Percentiles rank a stretch among this genome's conserved stretches.
Conservation (phyloP, 2,329 filamentous ascomycete genomes). For the Diaporthe capsici region DNA sequence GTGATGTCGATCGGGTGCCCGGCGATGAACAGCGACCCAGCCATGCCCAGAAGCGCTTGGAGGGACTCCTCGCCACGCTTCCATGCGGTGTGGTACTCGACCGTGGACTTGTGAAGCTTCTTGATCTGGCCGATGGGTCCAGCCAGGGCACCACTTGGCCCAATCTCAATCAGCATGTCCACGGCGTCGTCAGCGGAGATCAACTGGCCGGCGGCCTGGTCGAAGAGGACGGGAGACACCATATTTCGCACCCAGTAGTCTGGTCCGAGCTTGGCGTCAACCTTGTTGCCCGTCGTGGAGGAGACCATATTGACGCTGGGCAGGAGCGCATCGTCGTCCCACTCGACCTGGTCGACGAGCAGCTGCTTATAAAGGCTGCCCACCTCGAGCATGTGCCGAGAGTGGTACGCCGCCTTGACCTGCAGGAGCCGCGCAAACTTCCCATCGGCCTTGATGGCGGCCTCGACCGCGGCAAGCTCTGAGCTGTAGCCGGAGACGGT, state of each 20-base stretch:
- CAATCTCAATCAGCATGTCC: constrained; percentile 51
- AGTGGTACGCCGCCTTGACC: constrained; percentile 56
- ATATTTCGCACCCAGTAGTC: constrained; percentile 47
- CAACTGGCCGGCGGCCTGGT: constrained; percentile 39
- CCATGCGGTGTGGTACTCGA: constrained; percentile 18
- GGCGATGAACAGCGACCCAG: constrained; percentile 3
- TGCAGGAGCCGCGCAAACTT: constrained; percentile 50
- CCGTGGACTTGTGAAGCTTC: constrained; percentile 17
- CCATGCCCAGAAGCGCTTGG: constrained; percentile 26
- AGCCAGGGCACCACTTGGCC: constrained; percentile 57
- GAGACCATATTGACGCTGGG: too few relatives aligned
- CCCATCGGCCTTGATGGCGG: constrained; percentile 40
- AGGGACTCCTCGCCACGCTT: constrained; percentile 26
- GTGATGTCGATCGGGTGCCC: too few relatives aligned
- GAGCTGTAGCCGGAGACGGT: constrained; percentile 50
- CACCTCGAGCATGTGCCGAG: constrained; percentile 46
- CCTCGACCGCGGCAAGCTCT: too few relatives aligned
- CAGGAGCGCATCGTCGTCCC: too few relatives aligned
- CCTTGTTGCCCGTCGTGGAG: too few relatives aligned
- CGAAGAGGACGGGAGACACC: constrained; percentile 46
- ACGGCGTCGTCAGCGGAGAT: constrained; percentile 1
- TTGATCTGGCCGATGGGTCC: constrained; percentile 55
- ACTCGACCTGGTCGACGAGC: constrained; percentile 47
- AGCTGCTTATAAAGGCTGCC: too few relatives aligned
- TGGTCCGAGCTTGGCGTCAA: constrained; percentile 34